Evolutionary conservation across 805 yeast species (phyloP).

Genomic region (Candida peoriensis): DNA sequence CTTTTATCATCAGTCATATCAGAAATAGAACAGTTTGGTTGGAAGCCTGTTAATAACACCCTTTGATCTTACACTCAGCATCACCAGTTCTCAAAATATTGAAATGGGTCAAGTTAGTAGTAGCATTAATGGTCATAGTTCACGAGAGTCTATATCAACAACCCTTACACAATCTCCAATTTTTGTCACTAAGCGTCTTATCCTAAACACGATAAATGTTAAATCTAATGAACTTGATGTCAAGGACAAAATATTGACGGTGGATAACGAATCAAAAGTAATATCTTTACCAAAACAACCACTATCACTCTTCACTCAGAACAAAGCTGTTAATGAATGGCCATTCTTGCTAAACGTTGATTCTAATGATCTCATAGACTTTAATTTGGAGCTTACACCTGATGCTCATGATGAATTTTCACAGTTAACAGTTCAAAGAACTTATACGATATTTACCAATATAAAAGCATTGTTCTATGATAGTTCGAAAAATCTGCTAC

Average conservation of each 20-base stretch:
- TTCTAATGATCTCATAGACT: neutral
- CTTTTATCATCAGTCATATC: too few species aligned
- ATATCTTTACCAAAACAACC: conserved; percentile 3
- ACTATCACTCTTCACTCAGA: conserved; percentile 9
- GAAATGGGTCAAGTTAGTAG: conserved; percentile 4
- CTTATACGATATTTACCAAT: neutral
- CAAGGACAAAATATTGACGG: neutral
- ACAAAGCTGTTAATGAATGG: conserved; percentile 5
- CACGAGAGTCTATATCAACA: too few species aligned
- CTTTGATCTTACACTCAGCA: too few species aligned
- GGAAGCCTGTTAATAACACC: too few species aligned
- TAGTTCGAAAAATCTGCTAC: neutral
- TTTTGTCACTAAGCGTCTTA: neutral
- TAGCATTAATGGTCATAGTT: neutral
- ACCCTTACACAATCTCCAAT: too few species aligned
- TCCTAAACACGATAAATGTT: neutral
- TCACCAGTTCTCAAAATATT: too few species aligned
- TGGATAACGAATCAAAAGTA: neutral
- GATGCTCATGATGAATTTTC: too few species aligned
- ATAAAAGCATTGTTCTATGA: conserved; percentile 1
- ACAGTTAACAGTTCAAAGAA: too few species aligned
- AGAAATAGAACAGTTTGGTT: too few species aligned
- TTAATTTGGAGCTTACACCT: conserved; percentile 4
- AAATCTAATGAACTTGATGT: neutral
- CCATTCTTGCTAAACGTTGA: conserved; percentile 8